phyloP scores from a whole-genome alignment of 768 basidiomycete species.

The Mycena galopus region DNA sequence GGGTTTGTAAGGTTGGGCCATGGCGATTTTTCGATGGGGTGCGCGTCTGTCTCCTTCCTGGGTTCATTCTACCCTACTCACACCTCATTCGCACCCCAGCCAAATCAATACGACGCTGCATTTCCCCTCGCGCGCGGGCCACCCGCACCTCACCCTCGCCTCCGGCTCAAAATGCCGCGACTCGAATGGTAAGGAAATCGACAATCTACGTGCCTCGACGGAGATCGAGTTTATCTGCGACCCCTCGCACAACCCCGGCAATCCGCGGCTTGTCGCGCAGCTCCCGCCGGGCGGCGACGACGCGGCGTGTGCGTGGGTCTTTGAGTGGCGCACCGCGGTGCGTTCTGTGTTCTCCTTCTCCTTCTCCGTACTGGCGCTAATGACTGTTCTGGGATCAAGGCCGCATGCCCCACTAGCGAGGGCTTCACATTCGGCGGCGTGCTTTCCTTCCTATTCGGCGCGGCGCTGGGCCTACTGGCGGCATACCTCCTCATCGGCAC shows the following conservation, averaged over 20 bases:
- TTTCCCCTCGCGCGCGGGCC: conserved; percentile 66
- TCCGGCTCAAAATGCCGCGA: conserved; percentile 75
- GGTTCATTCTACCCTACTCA: too few relatives aligned
- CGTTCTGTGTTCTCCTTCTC: conserved; percentile 54
- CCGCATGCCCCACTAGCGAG: conserved; percentile 16
- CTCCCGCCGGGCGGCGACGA: conserved; percentile 53
- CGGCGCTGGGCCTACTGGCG: conserved; percentile 48
- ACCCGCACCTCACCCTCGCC: conserved; percentile 58
- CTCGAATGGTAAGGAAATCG: conserved; percentile 44
- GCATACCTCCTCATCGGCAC: conserved; percentile 78
- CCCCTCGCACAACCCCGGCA: conserved; percentile 52
- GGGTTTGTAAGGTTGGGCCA: conserved; percentile 72
- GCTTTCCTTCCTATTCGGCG: not conserved
- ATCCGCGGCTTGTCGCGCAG: conserved; percentile 69
- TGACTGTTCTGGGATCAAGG: not conserved
- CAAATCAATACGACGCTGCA: conserved; percentile 59
- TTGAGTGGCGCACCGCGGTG: conserved; percentile 90
- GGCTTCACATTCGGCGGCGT: not conserved
- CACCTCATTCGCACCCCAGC: too few relatives aligned
- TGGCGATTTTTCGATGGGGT: conserved; percentile 84
- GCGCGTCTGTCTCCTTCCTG: not conserved
- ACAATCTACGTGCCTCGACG: conserved; percentile 65
- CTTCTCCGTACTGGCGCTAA: not conserved
- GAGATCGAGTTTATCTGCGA: conserved; percentile 86
- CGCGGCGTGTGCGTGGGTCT: conserved; percentile 73